A percentile compares a stretch with the other conserved stretches of the same genome.
phyloP scores from a whole-genome alignment of 2,329 filamentous ascomycete genomes.

The Chalara sp. region DNA sequence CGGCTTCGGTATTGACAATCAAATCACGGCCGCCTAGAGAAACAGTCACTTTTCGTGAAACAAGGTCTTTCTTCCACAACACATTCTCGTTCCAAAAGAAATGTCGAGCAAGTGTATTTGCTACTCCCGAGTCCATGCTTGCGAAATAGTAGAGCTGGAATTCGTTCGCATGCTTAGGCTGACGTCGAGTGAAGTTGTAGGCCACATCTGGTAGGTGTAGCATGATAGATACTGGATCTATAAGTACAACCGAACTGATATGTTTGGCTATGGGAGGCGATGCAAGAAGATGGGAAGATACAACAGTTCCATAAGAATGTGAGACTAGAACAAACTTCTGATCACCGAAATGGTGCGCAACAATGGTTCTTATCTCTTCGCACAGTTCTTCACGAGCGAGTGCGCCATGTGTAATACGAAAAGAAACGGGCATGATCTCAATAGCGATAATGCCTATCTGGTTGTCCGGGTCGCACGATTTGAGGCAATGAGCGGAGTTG shows the following conservation, averaged over 20 bases:
- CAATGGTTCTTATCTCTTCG: conserved; percentile 43
- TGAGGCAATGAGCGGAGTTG: conserved; percentile 29
- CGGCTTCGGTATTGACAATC: conserved; percentile 45
- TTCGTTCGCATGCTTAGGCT: conserved; percentile 44
- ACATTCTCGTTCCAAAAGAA: conserved; percentile 59
- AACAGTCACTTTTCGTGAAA: conserved; percentile 37
- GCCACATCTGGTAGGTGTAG: conserved; percentile 56
- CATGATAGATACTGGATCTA: conserved; percentile 54
- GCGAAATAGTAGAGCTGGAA: conserved; percentile 55
- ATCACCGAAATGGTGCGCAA: conserved; percentile 38
- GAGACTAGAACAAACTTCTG: conserved; percentile 45
- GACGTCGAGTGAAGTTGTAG: conserved; percentile 50
- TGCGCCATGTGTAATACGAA: conserved; percentile 45
- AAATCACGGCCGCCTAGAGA: conserved; percentile 44
- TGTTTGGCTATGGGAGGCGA: conserved; percentile 30
- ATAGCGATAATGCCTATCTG: conserved; percentile 51
- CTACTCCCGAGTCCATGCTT: conserved; percentile 49
- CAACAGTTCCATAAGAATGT: conserved; percentile 47
- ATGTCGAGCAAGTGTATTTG: conserved; percentile 48
- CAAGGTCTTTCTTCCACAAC: conserved; percentile 51
- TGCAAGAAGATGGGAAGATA: conserved; percentile 49
- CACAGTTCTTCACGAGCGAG: conserved; percentile 41
- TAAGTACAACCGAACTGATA: conserved; percentile 44
- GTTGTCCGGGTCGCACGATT: conserved; percentile 31
- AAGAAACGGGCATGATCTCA: conserved; percentile 53